Conservation (phyloP, 2,329 filamentous ascomycete genomes). For the Epicoccum nigrum region DNA sequence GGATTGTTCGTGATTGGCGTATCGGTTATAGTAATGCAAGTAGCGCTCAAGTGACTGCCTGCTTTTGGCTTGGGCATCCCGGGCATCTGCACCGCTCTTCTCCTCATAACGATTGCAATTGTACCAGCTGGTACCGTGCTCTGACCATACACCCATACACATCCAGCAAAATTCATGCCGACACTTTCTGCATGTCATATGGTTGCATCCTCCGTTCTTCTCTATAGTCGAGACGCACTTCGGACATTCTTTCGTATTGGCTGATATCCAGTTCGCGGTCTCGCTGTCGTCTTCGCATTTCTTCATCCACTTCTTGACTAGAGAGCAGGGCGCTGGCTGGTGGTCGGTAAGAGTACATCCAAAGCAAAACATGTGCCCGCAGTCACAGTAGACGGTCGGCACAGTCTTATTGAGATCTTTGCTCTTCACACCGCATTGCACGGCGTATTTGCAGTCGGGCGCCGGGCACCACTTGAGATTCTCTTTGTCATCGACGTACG, state of each 20-base stretch:
- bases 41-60: conserved; percentile 93
- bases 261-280: conserved; percentile 99
- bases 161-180: conserved; percentile 99
- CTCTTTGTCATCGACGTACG: conserved; percentile 96
- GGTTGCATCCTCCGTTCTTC: conserved; percentile 97
- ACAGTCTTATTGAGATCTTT: conserved; percentile 85
- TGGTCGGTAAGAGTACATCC: conserved; percentile 90
- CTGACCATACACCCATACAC: conserved; percentile 99
- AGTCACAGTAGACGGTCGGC: conserved; percentile 85
- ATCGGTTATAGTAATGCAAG: conserved; percentile 97
- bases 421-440: conserved; percentile 87
- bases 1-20: conserved; percentile 98
- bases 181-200: conserved; percentile 97
- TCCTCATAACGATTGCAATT: conserved; percentile 98
- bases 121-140: conserved; percentile 99
- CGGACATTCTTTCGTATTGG: conserved; percentile 97
- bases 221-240: conserved; percentile 97
- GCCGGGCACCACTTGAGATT: conserved; percentile 97
- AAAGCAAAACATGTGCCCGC: conserved; percentile 91
- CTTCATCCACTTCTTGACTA: conserved; percentile 96
- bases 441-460: conserved; percentile 92
- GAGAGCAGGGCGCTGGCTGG: conserved; percentile 85
- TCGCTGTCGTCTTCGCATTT: conserved; percentile 99
- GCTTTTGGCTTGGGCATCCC: conserved; percentile 90
- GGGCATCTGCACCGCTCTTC: conserved; percentile 87